phyloP scores from a whole-genome alignment of 73 alveolate species.

The Stentor roeselii region DNA sequence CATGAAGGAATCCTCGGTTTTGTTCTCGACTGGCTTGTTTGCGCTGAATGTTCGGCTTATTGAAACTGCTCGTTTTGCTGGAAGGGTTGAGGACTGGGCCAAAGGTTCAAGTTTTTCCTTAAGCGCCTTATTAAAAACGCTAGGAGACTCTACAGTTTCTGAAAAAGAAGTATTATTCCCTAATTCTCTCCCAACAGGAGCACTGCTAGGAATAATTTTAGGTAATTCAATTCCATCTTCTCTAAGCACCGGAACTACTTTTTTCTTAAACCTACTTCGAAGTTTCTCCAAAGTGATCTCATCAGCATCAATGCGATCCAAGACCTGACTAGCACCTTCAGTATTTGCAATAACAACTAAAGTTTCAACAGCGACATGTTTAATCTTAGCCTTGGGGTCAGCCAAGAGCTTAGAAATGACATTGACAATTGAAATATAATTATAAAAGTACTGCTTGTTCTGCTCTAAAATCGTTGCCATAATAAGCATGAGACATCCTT shows the following conservation, averaged over 20 bases:
- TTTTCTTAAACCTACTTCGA: neutral
- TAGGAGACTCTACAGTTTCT: neutral
- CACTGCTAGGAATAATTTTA: constrained; percentile 13
- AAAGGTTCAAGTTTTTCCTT: neutral
- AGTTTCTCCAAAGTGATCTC: neutral
- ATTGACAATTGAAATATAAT: neutral
- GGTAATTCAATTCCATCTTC: constrained; percentile 21
- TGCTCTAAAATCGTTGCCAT: constrained; percentile 7
- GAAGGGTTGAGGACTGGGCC: neutral
- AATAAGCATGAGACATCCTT: constrained; percentile 1
- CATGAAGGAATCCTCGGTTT: neutral
- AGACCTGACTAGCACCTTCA: constrained; percentile 7
- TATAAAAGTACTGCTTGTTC: neutral
- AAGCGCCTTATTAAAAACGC: neutral
- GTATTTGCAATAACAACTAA: neutral
- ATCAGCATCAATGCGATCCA: constrained; percentile 6
- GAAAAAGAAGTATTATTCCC: neutral
- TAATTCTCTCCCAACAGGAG: neutral
- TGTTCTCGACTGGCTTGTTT: neutral
- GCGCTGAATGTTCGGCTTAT: neutral
- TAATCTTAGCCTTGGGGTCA: constrained; percentile 1
- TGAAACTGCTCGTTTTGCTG: neutral
- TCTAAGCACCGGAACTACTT: constrained; percentile 14
- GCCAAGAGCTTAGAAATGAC: neutral
- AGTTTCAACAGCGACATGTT: neutral